Evolutionary conservation across 2,329 filamentous ascomycete species (phyloP).

Genomic region (Pseudogymnoascus sp.): DNA sequence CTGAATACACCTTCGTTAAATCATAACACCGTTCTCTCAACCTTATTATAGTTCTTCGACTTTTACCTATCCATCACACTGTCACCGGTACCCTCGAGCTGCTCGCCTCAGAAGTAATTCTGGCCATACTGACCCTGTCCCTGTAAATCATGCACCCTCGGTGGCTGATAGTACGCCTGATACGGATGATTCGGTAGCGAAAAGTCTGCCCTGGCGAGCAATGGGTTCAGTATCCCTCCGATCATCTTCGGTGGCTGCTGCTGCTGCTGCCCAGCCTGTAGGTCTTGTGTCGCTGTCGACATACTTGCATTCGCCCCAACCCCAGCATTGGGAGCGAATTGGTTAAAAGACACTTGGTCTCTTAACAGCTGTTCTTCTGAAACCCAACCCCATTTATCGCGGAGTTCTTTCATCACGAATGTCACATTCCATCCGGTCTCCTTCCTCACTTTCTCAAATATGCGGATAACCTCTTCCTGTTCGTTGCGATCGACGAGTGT

Average conservation of each 20-base stretch:
- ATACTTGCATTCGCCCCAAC: conserved; percentile 9
- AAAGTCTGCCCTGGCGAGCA: conserved; percentile 68
- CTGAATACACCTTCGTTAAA: conserved; percentile 1
- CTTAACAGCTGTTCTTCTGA: conserved; percentile 25
- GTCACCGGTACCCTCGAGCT: background rate
- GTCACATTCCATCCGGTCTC: conserved; percentile 74
- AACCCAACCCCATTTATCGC: conserved; percentile 69
- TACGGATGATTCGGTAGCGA: conserved; percentile 73
- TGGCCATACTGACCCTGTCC: conserved; percentile 23
- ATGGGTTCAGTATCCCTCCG: conserved; percentile 57
- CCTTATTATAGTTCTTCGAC: background rate
- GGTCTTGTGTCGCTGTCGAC: conserved; percentile 10
- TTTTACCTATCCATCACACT: background rate
- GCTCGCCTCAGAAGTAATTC: background rate
- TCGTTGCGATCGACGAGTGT: conserved; percentile 62
- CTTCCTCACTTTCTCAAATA: conserved; percentile 67
- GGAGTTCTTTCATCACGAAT: conserved; percentile 65
- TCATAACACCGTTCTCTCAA: background rate
- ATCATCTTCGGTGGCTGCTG: conserved; percentile 29
- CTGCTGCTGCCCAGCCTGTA: conserved; percentile 21
- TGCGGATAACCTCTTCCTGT: conserved; percentile 72
- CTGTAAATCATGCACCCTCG: conserved; percentile 39
- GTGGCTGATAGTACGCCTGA: conserved; percentile 71
- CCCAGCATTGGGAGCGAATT: conserved; percentile 13
- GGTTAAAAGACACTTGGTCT: conserved; percentile 11